Conservation (phyloP, 768 basidiomycete genomes). For the Fibroporia radiculosa region DNA sequence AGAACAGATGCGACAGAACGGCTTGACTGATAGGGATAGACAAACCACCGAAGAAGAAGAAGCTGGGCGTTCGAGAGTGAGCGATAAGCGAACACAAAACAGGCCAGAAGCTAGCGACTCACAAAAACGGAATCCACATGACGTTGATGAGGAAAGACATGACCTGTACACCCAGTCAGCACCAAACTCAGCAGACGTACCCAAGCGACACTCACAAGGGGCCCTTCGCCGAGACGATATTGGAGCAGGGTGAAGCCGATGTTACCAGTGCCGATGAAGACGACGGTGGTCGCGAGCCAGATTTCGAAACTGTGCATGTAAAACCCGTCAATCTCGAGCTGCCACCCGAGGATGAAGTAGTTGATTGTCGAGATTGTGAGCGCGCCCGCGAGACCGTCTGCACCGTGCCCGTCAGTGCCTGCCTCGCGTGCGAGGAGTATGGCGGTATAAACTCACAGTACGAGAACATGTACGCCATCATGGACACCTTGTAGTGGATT, state of each 20-base stretch:
- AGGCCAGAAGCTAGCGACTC: conserved; percentile 10
- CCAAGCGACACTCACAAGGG: conserved; percentile 12
- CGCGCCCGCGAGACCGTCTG: conserved; percentile 55
- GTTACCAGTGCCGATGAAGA: conserved; percentile 70
- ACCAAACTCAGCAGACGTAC: background rate
- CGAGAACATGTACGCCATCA: conserved; percentile 49
- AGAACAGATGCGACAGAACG: conserved; percentile 63
- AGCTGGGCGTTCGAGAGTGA: conserved; percentile 29
- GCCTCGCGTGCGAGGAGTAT: background rate
- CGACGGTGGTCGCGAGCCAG: conserved; percentile 69
- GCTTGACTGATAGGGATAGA: conserved; percentile 62
- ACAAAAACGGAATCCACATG: conserved; percentile 35
- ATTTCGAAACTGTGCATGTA: conserved; percentile 79
- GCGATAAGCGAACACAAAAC: background rate
- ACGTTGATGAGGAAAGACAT: conserved; percentile 24
- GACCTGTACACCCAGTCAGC: conserved; percentile 10
- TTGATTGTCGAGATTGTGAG: conserved; percentile 64
- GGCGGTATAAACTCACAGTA: conserved; percentile 35
- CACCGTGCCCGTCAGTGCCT: background rate
- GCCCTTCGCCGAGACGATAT: conserved; percentile 52
- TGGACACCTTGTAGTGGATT: conserved; percentile 44
- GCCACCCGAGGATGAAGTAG: conserved; percentile 68
- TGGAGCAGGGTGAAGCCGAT: conserved; percentile 65
- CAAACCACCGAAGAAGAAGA: conserved; percentile 75
- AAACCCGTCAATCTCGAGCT: conserved; percentile 64